These are phyloP conservation scores for Flaveria brownii DNA, from an alignment of 129 eudicot genomes.

Conservation along the genomic window DNA sequence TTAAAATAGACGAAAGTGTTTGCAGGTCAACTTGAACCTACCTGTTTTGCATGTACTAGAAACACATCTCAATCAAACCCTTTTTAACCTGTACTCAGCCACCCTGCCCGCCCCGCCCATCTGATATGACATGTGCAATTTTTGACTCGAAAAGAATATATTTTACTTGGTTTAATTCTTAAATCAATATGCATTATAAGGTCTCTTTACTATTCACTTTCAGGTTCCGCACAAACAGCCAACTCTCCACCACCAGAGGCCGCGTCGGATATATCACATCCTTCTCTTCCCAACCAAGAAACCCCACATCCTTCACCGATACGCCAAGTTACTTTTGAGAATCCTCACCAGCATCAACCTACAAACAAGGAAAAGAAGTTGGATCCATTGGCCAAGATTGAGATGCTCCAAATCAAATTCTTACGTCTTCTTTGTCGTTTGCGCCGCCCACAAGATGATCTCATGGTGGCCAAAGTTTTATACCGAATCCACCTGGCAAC, in stretches of 20 bases:
- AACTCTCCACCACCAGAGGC: conserved; percentile 40
- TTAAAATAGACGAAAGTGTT: not conserved
- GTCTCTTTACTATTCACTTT: conserved; percentile 27
- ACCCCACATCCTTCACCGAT: conserved; percentile 32
- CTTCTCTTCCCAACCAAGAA: conserved; percentile 53
- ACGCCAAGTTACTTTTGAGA: conserved; percentile 42
- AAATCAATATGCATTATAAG: not conserved
- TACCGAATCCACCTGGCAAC: conserved; percentile 89
- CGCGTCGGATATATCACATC: conserved; percentile 38
- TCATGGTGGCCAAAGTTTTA: conserved; percentile 81
- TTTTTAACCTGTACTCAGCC: not conserved
- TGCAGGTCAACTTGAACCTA: not conserved
- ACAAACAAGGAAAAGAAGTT: conserved; percentile 44
- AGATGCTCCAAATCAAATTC: conserved; percentile 75
- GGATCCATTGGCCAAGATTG: conserved; percentile 68
- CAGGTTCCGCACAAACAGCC: conserved; percentile 50
- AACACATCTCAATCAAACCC: not conserved
- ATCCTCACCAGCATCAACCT: conserved; percentile 34
- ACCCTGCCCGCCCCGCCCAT: not conserved
- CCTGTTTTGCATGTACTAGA: not conserved
- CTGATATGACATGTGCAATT: conserved; percentile 2
- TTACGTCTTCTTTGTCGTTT: conserved; percentile 72
- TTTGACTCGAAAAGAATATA: not conserved
- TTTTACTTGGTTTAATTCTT: conserved; percentile 1
- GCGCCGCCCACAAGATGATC: conserved; percentile 62